phyloP scores from a whole-genome alignment of 2,329 filamentous ascomycete genomes.

The Aspergillus tubingensis region DNA sequence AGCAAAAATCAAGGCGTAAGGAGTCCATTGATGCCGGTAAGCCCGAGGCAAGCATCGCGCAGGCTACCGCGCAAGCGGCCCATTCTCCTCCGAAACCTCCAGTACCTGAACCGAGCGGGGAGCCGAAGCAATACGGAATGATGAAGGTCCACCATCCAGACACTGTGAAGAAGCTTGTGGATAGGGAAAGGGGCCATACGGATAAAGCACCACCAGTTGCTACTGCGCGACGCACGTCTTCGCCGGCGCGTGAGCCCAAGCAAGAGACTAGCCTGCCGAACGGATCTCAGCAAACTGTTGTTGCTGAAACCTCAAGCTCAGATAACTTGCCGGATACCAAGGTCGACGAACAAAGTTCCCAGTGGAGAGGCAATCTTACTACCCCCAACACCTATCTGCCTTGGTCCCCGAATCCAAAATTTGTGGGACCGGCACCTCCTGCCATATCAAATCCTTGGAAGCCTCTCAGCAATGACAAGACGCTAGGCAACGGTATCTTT shows the following conservation, averaged over 20 bases:
- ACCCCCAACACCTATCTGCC: slow-evolving; percentile 40
- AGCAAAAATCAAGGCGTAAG: slow-evolving; percentile 32
- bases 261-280: slow-evolving; percentile 29
- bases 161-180: slow-evolving; percentile 50
- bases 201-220: slow-evolving; percentile 34
- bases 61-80: slow-evolving; percentile 36
- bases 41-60: slow-evolving; percentile 20
- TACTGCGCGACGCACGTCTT: slow-evolving; percentile 33
- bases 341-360: slow-evolving; percentile 36
- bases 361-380: slow-evolving; percentile 43
- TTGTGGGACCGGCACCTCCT: slow-evolving; percentile 33
- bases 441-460: slow-evolving; percentile 60
- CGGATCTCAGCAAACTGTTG: slow-evolving; percentile 29
- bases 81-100: slow-evolving; percentile 61
- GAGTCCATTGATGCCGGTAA: slow-evolving; percentile 32
- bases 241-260: slow-evolving; percentile 34
- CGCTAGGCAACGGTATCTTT: slow-evolving; percentile 66
- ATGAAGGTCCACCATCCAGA: slow-evolving; percentile 63
- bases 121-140: slow-evolving; percentile 62
- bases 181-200: slow-evolving; percentile 34
- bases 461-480: slow-evolving; percentile 55
- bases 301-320: slow-evolving; percentile 23
- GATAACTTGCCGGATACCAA: slow-evolving; percentile 29
- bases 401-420: slow-evolving; percentile 40
- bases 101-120: slow-evolving; percentile 58